Conservation (phyloP, 73 alveolate species). For the Stentor roeselii region DNA sequence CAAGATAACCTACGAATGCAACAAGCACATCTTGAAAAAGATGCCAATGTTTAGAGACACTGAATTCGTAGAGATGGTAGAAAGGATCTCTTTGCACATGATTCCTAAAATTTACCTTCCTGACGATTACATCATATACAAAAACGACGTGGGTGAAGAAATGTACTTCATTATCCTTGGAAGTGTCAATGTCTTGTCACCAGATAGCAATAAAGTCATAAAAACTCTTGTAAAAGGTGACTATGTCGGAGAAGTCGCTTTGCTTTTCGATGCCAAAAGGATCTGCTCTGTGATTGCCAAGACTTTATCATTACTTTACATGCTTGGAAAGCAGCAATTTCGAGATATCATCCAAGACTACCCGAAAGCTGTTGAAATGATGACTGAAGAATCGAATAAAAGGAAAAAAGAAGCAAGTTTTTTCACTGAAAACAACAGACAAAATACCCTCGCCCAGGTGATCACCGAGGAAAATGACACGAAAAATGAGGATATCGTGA, state of each 20-base stretch:
- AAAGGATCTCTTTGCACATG: constrained; percentile 25
- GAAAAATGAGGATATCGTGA: neutral
- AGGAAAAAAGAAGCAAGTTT: neutral
- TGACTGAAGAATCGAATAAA: neutral
- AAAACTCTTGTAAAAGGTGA: constrained; percentile 40
- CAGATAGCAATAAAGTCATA: constrained; percentile 47
- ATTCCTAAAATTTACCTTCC: constrained; percentile 48
- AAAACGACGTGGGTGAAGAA: constrained; percentile 61
- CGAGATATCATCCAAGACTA: neutral
- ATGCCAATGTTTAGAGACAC: neutral
- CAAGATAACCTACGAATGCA: neutral
- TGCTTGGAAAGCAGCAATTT: neutral
- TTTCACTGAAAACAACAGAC: neutral
- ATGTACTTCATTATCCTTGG: constrained; percentile 70
- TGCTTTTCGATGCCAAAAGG: constrained; percentile 46
- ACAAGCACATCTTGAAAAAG: neutral
- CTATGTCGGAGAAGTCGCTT: constrained; percentile 65
- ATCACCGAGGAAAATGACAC: neutral
- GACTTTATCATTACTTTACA: neutral
- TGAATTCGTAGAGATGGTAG: neutral
- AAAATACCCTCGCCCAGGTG: too few relatives aligned
- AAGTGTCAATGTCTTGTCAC: constrained; percentile 32
- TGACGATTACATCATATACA: constrained; percentile 52
- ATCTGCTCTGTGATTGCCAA: constrained; percentile 10
- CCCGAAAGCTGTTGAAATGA: neutral